These are phyloP conservation scores for Epithele typhae DNA, from an alignment of 768 basidiomycete genomes.

Conservation along the genomic window DNA sequence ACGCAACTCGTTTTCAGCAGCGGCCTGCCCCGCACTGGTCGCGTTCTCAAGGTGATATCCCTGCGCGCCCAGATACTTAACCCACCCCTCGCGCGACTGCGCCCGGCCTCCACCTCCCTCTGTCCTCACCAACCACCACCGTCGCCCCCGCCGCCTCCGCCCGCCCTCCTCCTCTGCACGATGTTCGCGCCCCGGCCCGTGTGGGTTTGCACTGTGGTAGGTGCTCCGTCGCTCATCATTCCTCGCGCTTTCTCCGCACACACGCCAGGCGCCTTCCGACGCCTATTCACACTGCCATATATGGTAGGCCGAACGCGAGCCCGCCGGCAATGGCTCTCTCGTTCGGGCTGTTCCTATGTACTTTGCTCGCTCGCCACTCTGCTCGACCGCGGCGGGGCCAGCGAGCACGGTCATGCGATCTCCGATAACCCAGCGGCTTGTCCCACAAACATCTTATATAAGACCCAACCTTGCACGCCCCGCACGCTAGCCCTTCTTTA, in stretches of 20 bases:
- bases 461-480: constrained; percentile 24
- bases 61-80: constrained; percentile 8
- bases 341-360: constrained; percentile 26
- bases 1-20: constrained; percentile 11
- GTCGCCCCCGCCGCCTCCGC: constrained; percentile 5
- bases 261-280: constrained; percentile 10
- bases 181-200: constrained; percentile 13
- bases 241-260: constrained; percentile 9
- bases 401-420: constrained; percentile 20
- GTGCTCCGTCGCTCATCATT: constrained; percentile 6
- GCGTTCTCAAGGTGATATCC: constrained; percentile 10
- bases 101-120: constrained; percentile 6
- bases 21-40: constrained; percentile 4
- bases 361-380: constrained; percentile 20
- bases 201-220: constrained; percentile 15
- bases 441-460: constrained; percentile 24
- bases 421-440: constrained; percentile 20
- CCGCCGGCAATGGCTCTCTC: constrained; percentile 6
- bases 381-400: constrained; percentile 14
- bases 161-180: constrained; percentile 10
- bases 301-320: constrained; percentile 18
- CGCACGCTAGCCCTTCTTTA: constrained; percentile 16
- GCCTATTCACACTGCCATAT: constrained; percentile 26
- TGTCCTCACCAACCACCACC: constrained; percentile 1
- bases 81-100: constrained; percentile 5